phyloP scores from a whole-genome alignment of 371 early-diverging fungal genomes.

The Mortierella sp. region DNA sequence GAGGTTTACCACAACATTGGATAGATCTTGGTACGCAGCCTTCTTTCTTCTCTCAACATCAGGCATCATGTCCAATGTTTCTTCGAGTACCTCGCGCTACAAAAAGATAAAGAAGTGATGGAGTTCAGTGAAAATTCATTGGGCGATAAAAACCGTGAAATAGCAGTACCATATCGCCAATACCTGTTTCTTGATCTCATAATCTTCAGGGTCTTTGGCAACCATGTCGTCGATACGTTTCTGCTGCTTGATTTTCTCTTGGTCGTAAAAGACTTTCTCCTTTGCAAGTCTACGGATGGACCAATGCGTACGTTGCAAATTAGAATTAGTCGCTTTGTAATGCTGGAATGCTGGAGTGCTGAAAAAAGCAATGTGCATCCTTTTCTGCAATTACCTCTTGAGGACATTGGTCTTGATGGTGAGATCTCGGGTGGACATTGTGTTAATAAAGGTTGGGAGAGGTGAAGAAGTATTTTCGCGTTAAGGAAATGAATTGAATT shows the following conservation, averaged over 20 bases:
- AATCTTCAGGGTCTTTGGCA: slow-evolving; percentile 44
- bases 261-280: slow-evolving; percentile 32
- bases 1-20: slow-evolving; percentile 34
- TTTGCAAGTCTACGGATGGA: slow-evolving; percentile 29
- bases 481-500: neutral
- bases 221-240: slow-evolving; percentile 42
- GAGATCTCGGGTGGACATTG: slow-evolving; percentile 52
- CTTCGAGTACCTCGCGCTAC: slow-evolving; percentile 54
- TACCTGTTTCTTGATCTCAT: slow-evolving; percentile 57
- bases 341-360: neutral
- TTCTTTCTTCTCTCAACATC: slow-evolving; percentile 48
- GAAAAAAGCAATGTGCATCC: neutral
- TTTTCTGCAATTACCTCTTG: slow-evolving; percentile 31
- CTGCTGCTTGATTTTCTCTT: slow-evolving; percentile 33
- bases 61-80: slow-evolving; percentile 54
- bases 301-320: neutral
- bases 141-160: neutral
- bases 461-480: neutral
- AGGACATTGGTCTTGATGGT: slow-evolving; percentile 52
- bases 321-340: neutral
- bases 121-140: neutral
- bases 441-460: neutral
- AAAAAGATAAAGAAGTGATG: neutral
- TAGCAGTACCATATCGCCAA: neutral
- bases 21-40: slow-evolving; percentile 41